Evolutionary conservation across 768 basidiomycete genomes (phyloP), one percentile per base, ranked within the genome.

Genomic region (Macrolepiota albuminosa): DNA sequence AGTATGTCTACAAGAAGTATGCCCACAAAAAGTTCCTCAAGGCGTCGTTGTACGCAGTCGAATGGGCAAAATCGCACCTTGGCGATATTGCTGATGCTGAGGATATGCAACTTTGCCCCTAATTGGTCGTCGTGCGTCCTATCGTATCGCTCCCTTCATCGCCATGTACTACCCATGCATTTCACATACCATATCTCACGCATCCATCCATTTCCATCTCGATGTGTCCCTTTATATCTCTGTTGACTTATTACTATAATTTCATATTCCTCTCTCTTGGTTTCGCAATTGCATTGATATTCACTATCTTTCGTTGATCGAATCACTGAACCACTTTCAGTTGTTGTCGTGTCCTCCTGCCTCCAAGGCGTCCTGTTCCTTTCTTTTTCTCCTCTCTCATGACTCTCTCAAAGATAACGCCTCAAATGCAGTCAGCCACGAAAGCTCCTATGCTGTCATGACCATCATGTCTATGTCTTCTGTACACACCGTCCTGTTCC

Each of bases 1-100:
- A 88, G 66, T 93, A 94, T 74, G 88, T 95, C 42, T 95, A 86
- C 84, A 90, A 90, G 80, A 98, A 99, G 78, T 99, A 98, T 73
- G 86, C 93, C 48, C 84, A 91, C 81, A 97, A 95, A 86, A 95
- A 94, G 75, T 98, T 97, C 84, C 85, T 98, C 71, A 93, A 96
- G 74, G 96, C 90, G 34, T 87, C 89, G 21, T 72, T 83, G 42
- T 92, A 86, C 68, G 90, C 90, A 46, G 80, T 89, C 68, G 82
- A 88, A 58, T 90, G 87, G 87, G 88, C 89, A 47, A 83, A 77
- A 65, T 74, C 71, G 43, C 79, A 85, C 69, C 64, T 76, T 66
- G 71, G 68, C 49, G 76, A 68, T 58, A 66, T 76, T 66, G 71
- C 68, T 54, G 76, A 68, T 58, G 73, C 74, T 37, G 80, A 80